Evolutionary conservation across 371 early-diverging fungal species (phyloP).

Genomic region (Fennellomyces sp.): DNA sequence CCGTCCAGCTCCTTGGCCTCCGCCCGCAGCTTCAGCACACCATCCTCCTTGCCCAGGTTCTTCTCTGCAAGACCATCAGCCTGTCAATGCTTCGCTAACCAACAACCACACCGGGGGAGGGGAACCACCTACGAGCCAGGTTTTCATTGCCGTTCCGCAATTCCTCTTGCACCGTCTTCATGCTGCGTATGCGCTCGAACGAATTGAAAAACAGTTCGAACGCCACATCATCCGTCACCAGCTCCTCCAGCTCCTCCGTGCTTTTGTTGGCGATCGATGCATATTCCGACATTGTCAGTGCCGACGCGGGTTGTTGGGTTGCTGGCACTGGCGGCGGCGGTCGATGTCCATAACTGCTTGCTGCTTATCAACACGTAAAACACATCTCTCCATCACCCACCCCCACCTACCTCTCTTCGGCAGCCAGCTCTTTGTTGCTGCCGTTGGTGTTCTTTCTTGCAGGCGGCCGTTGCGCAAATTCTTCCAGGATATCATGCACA

Average conservation of each 20-base stretch:
- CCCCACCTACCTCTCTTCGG: slow-evolving; percentile 30
- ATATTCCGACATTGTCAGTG: slow-evolving; percentile 15
- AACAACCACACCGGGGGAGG: too few species aligned
- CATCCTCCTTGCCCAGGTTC: slow-evolving; percentile 50
- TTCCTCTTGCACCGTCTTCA: slow-evolving; percentile 56
- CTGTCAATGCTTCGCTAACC: neutral
- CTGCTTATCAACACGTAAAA: too few species aligned
- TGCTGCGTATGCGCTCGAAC: slow-evolving; percentile 52
- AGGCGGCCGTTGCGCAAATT: slow-evolving; percentile 48
- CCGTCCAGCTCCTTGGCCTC: slow-evolving; percentile 43
- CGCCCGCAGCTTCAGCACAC: slow-evolving; percentile 38
- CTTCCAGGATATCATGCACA: slow-evolving; percentile 55
- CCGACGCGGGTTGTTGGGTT: slow-evolving; percentile 7
- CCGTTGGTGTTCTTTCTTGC: slow-evolving; percentile 20
- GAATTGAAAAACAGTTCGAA: slow-evolving; percentile 61
- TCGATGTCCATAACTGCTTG: slow-evolving; percentile 37
- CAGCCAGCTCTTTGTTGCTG: slow-evolving; percentile 30
- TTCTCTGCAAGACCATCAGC: slow-evolving; percentile 38
- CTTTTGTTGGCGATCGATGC: slow-evolving; percentile 28
- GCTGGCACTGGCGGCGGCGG: slow-evolving; percentile 51
- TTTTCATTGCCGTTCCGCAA: slow-evolving; percentile 60
- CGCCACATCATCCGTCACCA: slow-evolving; percentile 53
- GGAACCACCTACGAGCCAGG: slow-evolving; percentile 53
- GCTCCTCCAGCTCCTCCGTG: slow-evolving; percentile 53
- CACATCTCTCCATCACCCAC: too few species aligned